These are phyloP conservation scores for Arthrobotrys musiformis DNA, from an alignment of 2,329 filamentous ascomycete genomes.

Conservation along the genomic window DNA sequence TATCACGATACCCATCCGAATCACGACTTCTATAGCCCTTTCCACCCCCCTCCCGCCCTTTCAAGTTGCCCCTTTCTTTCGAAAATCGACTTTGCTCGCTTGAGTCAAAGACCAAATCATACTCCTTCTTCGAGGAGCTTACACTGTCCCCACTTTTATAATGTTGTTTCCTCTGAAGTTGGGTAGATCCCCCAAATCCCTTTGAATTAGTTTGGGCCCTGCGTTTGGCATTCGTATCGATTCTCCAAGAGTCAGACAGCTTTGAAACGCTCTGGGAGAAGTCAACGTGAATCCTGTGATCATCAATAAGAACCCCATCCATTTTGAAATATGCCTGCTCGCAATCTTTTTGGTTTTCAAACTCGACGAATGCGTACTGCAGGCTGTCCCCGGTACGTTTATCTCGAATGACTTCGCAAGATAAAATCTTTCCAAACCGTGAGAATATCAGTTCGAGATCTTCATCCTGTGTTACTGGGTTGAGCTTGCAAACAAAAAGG, in stretches of 20 bases:
- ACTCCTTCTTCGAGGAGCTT: slow-evolving; percentile 64
- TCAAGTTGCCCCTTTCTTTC: slow-evolving; percentile 61
- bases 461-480: slow-evolving; percentile 93
- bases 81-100: slow-evolving; percentile 71
- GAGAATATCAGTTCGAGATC: slow-evolving; percentile 96
- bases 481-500: slow-evolving; percentile 97
- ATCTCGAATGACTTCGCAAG: slow-evolving; percentile 95
- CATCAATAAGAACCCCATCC: slow-evolving; percentile 96
- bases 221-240: slow-evolving; percentile 83
- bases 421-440: slow-evolving; percentile 92
- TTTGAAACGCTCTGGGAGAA: slow-evolving; percentile 94
- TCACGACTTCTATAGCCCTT: slow-evolving; percentile 62
- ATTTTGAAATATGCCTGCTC: slow-evolving; percentile 98
- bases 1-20: slow-evolving; percentile 61
- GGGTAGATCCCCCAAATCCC: slow-evolving; percentile 89
- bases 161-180: slow-evolving; percentile 88
- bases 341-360: slow-evolving; percentile 89
- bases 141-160: slow-evolving; percentile 76
- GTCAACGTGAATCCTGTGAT: slow-evolving; percentile 96
- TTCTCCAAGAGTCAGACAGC: slow-evolving; percentile 88
- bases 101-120: slow-evolving; percentile 84
- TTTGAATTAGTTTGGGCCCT: slow-evolving; percentile 70
- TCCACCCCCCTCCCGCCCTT: slow-evolving; percentile 60
- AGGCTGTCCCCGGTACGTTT: slow-evolving; percentile 92
- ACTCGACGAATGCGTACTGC: slow-evolving; percentile 98